These are phyloP conservation scores for Rhizopus microsporus DNA, from an alignment of 371 early-diverging fungal genomes.

Conservation along the genomic window DNA sequence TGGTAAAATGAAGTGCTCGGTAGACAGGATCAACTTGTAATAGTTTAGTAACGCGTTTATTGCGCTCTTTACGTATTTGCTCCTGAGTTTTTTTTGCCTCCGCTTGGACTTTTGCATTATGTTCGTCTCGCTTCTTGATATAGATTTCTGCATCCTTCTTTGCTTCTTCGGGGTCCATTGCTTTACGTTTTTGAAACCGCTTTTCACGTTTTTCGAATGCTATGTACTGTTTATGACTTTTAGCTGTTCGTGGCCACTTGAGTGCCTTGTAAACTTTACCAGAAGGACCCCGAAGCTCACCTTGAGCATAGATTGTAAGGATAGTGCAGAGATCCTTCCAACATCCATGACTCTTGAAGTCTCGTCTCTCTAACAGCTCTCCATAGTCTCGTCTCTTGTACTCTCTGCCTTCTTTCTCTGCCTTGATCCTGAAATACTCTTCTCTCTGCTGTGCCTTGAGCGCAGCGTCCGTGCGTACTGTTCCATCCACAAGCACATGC, in stretches of 20 bases:
- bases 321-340: slow-evolving; percentile 62
- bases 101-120: slow-evolving; percentile 17
- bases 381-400: slow-evolving; percentile 9
- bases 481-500: slow-evolving; percentile 41
- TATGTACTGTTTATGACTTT: no score
- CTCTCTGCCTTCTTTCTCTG: slow-evolving; percentile 27
- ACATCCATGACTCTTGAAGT: slow-evolving; percentile 43
- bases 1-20: slow-evolving; percentile 48
- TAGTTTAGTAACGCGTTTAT: slow-evolving; percentile 20
- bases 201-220: slow-evolving; percentile 7
- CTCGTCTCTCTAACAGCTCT: slow-evolving; percentile 12
- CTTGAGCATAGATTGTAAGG: slow-evolving; percentile 37
- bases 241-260: slow-evolving; percentile 16
- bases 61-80: slow-evolving; percentile 15
- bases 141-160: slow-evolving; percentile 4
- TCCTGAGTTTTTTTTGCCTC: slow-evolving; percentile 22
- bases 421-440: slow-evolving; percentile 11
- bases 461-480: slow-evolving; percentile 15
- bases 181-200: slow-evolving; percentile 10
- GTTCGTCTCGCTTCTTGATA: slow-evolving; percentile 14
- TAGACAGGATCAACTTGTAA: slow-evolving; percentile 34
- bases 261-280: slow-evolving; percentile 18
- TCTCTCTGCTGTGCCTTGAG: slow-evolving; percentile 3
- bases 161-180: slow-evolving; percentile 10
- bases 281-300: slow-evolving; percentile 22